Base-by-base conservation (phyloP, 2,329 filamentous ascomycete genomes). In the Cercospora sojina region DNA sequence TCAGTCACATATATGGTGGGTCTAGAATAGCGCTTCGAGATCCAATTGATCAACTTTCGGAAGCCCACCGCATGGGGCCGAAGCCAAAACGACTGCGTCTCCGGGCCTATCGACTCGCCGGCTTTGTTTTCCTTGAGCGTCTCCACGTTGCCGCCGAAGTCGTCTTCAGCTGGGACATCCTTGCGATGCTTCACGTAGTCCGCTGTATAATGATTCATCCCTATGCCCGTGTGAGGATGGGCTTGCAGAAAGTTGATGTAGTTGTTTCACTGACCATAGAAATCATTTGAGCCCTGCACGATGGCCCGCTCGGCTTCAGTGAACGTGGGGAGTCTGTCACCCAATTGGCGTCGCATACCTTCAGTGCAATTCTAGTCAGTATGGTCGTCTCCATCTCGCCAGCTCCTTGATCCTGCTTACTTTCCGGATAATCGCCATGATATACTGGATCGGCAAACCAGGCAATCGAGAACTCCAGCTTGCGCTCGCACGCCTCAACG, bases 371-470 rank as follows among this genome's bases (percentile, higher is more conserved):
- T 38, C 29, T 53, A 64, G 64, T 69, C 51, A 64, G 57, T 59
- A 29, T 38, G 41, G 18, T 13, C 29, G 38, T 25, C 16, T 31
- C 27, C 31, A 59, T 38, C 63, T 55, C 20, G 59, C 32, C 20
- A 23, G 41, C 29, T 41, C 58, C 64, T 67, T 43, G 62, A 27
- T 32, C n/a, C 43, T 20, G 43, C 66, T 64, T 57, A 68, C 89
- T 92, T 67, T 87, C 90, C 7, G 92, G 92, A 62, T 96, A 96
- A 72, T 90, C 86, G 71, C 92, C 92, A 68, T 90, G 87, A 83
- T 96, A 96, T 76, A 96, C 87, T 35, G 92, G 91, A 80, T 96
- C 92, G 8, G 89, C 91, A 75, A 95, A 96, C 92, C 92, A 96
- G 60, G 87, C 88, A 78, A 94, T 96, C 73, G 90, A 85, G 77